Base-by-base conservation (phyloP, 2,329 filamentous ascomycete genomes). In the Sclerotinia glacialis region DNA sequence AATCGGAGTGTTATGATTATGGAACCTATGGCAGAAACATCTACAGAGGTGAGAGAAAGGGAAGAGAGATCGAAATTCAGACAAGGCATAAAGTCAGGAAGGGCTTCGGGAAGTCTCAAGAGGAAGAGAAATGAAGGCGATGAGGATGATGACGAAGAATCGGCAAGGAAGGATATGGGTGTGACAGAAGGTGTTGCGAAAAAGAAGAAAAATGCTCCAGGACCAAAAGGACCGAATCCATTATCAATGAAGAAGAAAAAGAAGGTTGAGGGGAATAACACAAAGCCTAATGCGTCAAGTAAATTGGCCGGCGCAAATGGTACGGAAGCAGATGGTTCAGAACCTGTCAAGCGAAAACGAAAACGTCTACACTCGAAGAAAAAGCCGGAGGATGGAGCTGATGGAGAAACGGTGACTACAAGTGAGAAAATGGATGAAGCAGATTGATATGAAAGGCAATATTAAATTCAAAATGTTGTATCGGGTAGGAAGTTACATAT, bases 1-100 rank as follows among this genome's bases (percentile, higher is more conserved):
- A 87, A 88, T 70, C 83, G 90, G 66, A 91, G 88, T 69, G 90
- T 96, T 64, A 91, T 94, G 86, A 87, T 90, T 65, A 83, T 91
- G 81, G 87, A 88, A 77, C 89, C 90, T 18, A 92, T 95, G 89
- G 88, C 89, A 23, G 83, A 82, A 49, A 83, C 83, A 64, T 90
- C 88, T 21, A 84, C 83, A 49, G 82, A 85, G 67, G 82, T 86
- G 56, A 84, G 89, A 68, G 84, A 88, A 62, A 81, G 81, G 67
- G 89, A 91, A 69, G 92, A 95, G 81, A 85, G 83, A 72, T 83
- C 82, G 66, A 96, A 96, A 79, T 91, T 93, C 74, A 84, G 87
- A 70, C 83, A 85, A 23, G 91, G 90, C 56, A 79, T 93, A 71
- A 89, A 85, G 77, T 74, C 73, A 58, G 84, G 83, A 5, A 74